These are phyloP conservation scores for Entomophthora muscae DNA, from an alignment of 371 early-diverging fungal genomes.

Conservation along the genomic window DNA sequence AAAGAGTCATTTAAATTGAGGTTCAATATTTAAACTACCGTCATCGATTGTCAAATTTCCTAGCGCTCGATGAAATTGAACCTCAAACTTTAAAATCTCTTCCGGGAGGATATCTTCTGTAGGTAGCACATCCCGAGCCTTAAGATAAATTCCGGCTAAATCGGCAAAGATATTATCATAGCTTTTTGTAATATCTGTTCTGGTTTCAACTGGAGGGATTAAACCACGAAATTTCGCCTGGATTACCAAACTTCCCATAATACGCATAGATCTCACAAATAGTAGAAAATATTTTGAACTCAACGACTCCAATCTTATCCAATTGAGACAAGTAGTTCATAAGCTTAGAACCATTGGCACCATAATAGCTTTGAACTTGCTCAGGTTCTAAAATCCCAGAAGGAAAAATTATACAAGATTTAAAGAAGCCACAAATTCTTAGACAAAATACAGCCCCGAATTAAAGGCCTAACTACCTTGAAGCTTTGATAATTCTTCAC, in stretches of 20 bases:
- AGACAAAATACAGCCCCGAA: neutral
- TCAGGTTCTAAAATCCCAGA: neutral
- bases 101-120: neutral
- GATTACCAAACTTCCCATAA: neutral
- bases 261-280: neutral
- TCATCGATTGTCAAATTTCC: neutral
- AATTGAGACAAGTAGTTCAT: neutral
- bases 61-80: neutral
- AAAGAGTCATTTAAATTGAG: neutral
- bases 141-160: neutral
- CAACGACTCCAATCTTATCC: neutral
- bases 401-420: neutral
- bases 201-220: neutral
- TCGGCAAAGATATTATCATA: neutral
- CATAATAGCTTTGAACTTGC: neutral
- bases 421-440: neutral
- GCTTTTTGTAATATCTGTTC: neutral
- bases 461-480: neutral
- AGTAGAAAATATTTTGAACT: neutral
- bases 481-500: neutral
- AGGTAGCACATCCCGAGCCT: neutral
- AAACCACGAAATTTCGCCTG: neutral
- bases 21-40: neutral
- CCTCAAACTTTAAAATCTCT: neutral
- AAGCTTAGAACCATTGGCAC: neutral